A percentile compares a stretch with the other conserved stretches of the same genome.
phyloP scores from a whole-genome alignment of 108 stramenopile genomes.

The Cylindrotheca fusiformis region DNA sequence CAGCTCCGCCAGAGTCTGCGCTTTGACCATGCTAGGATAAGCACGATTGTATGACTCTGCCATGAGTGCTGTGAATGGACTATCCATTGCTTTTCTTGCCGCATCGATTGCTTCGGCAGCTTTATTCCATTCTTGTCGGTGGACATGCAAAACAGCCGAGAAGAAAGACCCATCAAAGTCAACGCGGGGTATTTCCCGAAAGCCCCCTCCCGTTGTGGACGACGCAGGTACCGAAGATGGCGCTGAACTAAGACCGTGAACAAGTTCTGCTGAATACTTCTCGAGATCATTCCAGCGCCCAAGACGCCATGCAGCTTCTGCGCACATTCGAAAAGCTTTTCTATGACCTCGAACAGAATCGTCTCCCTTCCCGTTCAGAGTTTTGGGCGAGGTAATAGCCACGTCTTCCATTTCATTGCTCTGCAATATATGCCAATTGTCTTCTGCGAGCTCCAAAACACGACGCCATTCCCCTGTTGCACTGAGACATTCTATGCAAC shows the following conservation, averaged over 20 bases:
- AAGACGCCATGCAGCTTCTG: conserved; percentile 91
- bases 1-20: conserved; percentile 86
- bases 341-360: conserved; percentile 34
- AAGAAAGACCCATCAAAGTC: conserved; percentile 94
- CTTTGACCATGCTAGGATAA: conserved; percentile 90
- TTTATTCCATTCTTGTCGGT: conserved; percentile 74
- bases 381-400: no score
- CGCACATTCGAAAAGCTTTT: conserved; percentile 82
- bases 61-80: conserved; percentile 90
- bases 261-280: conserved; percentile 65
- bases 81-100: conserved; percentile 84
- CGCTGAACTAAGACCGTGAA: conserved; percentile 32
- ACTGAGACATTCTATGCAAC: conserved; percentile 95
- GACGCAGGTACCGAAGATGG: conserved; percentile 5
- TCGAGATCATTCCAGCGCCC: conserved; percentile 93
- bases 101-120: conserved; percentile 81
- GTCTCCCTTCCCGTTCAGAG: conserved; percentile 3
- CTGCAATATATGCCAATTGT: conserved; percentile 54
- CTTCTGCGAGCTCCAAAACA: conserved; percentile 79
- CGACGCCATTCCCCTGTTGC: conserved; percentile 92
- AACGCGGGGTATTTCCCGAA: conserved; percentile 19
- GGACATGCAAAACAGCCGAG: conserved; percentile 89
- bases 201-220: conserved; percentile 10
- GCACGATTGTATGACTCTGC: conserved; percentile 81
- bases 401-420: conserved; percentile 26